Evolutionary conservation across 148 eudicot species (phyloP), one percentile per base, ranked within the genome.

Genomic region (Camellia japonica): DNA sequence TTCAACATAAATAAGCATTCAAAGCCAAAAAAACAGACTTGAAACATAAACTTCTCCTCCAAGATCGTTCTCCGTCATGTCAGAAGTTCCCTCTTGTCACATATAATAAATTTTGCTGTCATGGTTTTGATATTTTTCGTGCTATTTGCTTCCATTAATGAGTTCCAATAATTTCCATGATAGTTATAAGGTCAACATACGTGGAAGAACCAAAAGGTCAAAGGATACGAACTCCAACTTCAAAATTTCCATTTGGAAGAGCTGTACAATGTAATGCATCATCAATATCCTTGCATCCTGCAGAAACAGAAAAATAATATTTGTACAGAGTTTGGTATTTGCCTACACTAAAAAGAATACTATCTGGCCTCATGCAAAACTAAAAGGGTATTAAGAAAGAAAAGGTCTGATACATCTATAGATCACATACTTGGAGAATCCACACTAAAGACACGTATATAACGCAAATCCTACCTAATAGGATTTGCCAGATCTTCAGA

Each of bases 151-250:
- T n/a, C n/a, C n/a, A n/a, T n/a, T n/a, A n/a, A n/a, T n/a, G n/a
- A n/a, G n/a, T n/a, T n/a, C n/a, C 46, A 56, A 56, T 13, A 54
- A 54, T 38, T 23, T 75, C 78, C 15, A 7, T 14, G 20, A 43
- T 47, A 13, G 14, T 63, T 5, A 63, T 5, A 63, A 23, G 7
- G 7, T 71, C 38, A 38, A 16, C 9, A 72, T 15, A 18, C 59
- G 60, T 14, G 42, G 68, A n/a, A n/a, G n/a, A 49, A 58, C 14
- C 54, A 30, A 7, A 78, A 73, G 44, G 61, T 15, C 18, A 82
- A 79, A 88, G 89, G 99, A 96, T 96, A 96, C 98, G 99, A 84
- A 96, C 99, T 90, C 99, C 99, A 71, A 96, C 97, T 84, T 87
- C 99, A 80, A 87, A 96, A 83, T 92, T 90, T 83, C 98, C 99